phyloP scores from a whole-genome alignment of 2,329 filamentous ascomycete genomes.

The Epicoccum nigrum region DNA sequence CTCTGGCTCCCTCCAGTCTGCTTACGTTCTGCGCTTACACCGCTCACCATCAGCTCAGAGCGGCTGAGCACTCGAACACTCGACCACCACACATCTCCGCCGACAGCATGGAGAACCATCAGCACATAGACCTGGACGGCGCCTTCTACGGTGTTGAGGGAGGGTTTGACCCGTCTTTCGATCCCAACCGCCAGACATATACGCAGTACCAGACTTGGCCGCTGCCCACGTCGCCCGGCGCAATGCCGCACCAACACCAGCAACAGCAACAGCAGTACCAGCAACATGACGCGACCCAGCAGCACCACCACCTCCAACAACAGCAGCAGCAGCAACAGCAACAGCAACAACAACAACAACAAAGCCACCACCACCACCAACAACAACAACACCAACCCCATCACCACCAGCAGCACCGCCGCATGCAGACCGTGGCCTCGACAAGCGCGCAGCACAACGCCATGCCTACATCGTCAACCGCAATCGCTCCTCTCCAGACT shows the following conservation, averaged over 20 bases:
- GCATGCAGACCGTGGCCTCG: constrained; percentile 36
- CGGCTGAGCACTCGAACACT: constrained; percentile 39
- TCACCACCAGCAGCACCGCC: constrained; percentile 35
- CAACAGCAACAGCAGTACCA: constrained; percentile 26
- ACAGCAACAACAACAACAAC: constrained; percentile 22
- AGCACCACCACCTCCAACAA: constrained; percentile 17
- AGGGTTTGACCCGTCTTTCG: constrained; percentile 47
- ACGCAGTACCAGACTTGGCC: constrained; percentile 47
- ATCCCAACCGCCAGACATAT: constrained; percentile 43
- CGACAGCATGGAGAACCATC: constrained; percentile 51
- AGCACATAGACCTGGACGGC: constrained; percentile 48
- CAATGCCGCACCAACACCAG: constrained; percentile 36
- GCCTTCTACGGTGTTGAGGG: constrained; percentile 45
- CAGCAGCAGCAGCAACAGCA: constrained; percentile 28
- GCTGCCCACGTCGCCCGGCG: constrained; percentile 43
- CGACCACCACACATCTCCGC: constrained; percentile 29
- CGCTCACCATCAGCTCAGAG: constrained; percentile 42
- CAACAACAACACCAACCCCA: constrained; percentile 21
- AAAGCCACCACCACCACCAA: constrained; percentile 23
- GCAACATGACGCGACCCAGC: constrained; percentile 12
- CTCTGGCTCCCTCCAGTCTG: constrained; percentile 21
- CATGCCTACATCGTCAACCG: constrained; percentile 30
- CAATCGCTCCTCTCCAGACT: constrained; percentile 44
- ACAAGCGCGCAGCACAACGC: constrained; percentile 30
- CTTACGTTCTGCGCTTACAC: constrained; percentile 26